Percentiles rank a stretch among this genome's conserved stretches.
phyloP scores from a whole-genome alignment of 2,329 filamentous ascomycete species.

The Hypocrella siamensis region DNA sequence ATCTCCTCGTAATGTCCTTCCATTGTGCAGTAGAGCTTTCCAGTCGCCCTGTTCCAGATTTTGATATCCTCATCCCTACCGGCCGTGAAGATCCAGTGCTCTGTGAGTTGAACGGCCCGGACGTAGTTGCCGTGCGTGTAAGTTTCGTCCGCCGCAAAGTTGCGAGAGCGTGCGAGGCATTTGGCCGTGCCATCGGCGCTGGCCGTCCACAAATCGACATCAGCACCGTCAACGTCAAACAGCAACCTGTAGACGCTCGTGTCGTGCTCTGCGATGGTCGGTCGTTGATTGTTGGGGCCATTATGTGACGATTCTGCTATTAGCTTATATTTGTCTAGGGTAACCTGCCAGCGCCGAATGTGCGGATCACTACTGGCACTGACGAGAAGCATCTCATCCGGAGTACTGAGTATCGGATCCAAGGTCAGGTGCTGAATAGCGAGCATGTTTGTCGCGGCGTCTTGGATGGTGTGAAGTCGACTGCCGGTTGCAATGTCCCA shows the following conservation, averaged over 20 bases:
- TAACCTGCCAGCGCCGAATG: slow-evolving; percentile 63
- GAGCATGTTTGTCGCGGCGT: slow-evolving; percentile 53
- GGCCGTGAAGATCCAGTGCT: slow-evolving; percentile 69
- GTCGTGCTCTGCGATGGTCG: slow-evolving; percentile 62
- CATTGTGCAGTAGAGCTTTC: slow-evolving; percentile 57
- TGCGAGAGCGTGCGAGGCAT: slow-evolving; percentile 53
- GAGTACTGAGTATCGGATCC: slow-evolving; percentile 46
- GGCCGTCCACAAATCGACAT: slow-evolving; percentile 76
- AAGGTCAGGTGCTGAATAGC: slow-evolving; percentile 67
- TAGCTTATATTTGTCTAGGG: slow-evolving; percentile 35
- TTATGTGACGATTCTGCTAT: slow-evolving; percentile 29
- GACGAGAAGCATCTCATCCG: slow-evolving; percentile 42
- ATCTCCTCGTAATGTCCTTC: slow-evolving; percentile 88
- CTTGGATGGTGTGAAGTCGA: slow-evolving; percentile 62
- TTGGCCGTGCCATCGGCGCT: slow-evolving; percentile 83
- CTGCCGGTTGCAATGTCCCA: slow-evolving; percentile 60
- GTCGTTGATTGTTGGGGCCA: slow-evolving; percentile 24
- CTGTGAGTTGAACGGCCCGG: slow-evolving; percentile 59
- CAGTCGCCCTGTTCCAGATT: slow-evolving; percentile 66
- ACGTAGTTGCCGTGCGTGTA: slow-evolving; percentile 83
- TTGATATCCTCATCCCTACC: slow-evolving; percentile 86
- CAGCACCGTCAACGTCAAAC: slow-evolving; percentile 47
- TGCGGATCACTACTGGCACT: slow-evolving; percentile 69
- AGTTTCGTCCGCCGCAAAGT: slow-evolving; percentile 56
- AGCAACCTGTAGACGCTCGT: slow-evolving; percentile 74